A percentile compares a stretch with the other conserved stretches of the same genome.
phyloP scores from a whole-genome alignment of 805 yeast species.

The Jamesozyma hellenica region DNA sequence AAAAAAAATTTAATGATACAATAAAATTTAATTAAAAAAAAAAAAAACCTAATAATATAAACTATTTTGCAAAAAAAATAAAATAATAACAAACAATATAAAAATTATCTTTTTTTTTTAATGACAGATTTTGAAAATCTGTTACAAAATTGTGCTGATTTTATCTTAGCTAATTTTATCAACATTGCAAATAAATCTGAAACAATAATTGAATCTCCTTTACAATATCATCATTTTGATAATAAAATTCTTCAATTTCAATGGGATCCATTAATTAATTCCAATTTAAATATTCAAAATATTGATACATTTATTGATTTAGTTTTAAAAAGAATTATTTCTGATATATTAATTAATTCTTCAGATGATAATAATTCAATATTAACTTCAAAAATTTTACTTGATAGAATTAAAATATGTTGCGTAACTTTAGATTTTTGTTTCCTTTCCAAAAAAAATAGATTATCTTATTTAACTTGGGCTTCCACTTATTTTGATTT shows the following conservation, averaged over 20 bases:
- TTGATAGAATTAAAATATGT: constrained; percentile 5
- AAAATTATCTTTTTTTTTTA: too few relatives aligned
- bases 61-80: too few relatives aligned
- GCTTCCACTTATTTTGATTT: constrained; percentile 17
- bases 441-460: constrained; percentile 13
- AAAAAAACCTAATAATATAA: too few relatives aligned
- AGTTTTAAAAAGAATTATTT: constrained; percentile 10
- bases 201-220: neutral
- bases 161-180: constrained; percentile 6
- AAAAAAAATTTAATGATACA: constrained; percentile 16
- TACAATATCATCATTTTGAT: constrained; percentile 1
- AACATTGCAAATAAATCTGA: constrained; percentile 2
- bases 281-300: constrained; percentile 2
- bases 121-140: constrained; percentile 5
- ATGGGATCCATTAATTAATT: constrained; percentile 11
- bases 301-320: constrained; percentile 11
- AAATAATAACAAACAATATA: too few relatives aligned
- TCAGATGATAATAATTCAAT: neutral
- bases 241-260: constrained; percentile 6
- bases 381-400: neutral
- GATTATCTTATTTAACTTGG: constrained; percentile 15
- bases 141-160: constrained; percentile 10
- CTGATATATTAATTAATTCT: constrained; percentile 7
- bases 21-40: constrained; percentile 5
- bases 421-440: constrained; percentile 21